These are phyloP conservation scores for Teratosphaeria viscida DNA, from an alignment of 2,329 filamentous ascomycete genomes.

Conservation along the genomic window DNA sequence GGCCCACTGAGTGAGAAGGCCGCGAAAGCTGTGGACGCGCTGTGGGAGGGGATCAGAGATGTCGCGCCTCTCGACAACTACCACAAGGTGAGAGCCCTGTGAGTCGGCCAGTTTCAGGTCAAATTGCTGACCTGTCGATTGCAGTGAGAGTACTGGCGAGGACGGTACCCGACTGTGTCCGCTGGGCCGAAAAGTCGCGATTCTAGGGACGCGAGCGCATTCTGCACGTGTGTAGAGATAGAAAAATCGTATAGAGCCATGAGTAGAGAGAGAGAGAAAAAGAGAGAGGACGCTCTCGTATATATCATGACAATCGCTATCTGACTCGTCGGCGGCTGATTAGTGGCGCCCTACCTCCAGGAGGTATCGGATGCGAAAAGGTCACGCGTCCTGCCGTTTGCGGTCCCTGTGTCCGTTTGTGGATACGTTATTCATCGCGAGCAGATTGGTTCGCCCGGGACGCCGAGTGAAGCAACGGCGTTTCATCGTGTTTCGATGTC, in stretches of 20 bases:
- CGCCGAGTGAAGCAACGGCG: too few relatives aligned
- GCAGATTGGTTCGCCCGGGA: too few relatives aligned
- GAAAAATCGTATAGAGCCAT: too few relatives aligned
- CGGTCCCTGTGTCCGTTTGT: not conserved
- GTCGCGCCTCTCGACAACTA: conserved; percentile 27
- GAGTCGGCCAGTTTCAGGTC: too few relatives aligned
- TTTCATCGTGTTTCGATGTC: not conserved
- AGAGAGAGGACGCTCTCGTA: too few relatives aligned
- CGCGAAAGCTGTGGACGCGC: conserved; percentile 22
- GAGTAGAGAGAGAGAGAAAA: too few relatives aligned
- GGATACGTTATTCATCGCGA: too few relatives aligned
- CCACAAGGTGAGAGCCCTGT: not conserved
- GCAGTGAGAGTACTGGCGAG: not conserved
- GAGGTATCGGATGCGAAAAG: not conserved
- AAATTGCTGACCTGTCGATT: not conserved
- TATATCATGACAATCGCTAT: not conserved
- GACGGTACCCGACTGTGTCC: too few relatives aligned
- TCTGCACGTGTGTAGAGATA: too few relatives aligned
- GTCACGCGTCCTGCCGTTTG: not conserved
- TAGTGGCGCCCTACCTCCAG: not conserved
- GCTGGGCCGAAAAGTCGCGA: too few relatives aligned
- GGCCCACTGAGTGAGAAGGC: conserved; percentile 24
- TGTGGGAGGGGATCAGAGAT: conserved; percentile 27
- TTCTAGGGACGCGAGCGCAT: too few relatives aligned
- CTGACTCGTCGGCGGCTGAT: too few relatives aligned